These are phyloP conservation scores for Claviceps monticola DNA, from an alignment of 2,329 filamentous ascomycete species.

Conservation along the genomic window DNA sequence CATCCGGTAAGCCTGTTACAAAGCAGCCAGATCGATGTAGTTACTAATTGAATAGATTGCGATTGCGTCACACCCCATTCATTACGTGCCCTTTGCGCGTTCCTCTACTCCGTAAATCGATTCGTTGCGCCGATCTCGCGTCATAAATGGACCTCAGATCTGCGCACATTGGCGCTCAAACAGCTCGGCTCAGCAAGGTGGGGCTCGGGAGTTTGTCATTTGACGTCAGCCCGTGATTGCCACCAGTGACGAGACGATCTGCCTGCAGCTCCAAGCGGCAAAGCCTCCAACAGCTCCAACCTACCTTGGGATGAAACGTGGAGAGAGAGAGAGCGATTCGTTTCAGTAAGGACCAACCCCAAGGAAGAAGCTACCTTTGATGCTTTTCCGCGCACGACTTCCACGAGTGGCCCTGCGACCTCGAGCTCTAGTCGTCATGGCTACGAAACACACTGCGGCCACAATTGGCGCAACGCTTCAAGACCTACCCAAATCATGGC, in stretches of 20 bases:
- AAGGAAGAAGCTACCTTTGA: constrained; percentile 10
- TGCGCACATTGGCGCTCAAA: too few relatives aligned
- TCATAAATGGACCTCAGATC: too few relatives aligned
- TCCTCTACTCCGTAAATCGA: too few relatives aligned
- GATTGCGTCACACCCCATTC: too few relatives aligned
- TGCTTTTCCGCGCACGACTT: constrained; percentile 21
- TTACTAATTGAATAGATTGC: too few relatives aligned
- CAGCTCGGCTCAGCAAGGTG: too few relatives aligned
- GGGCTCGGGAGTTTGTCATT: background rate
- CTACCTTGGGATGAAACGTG: background rate
- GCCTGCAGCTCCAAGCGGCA: background rate
- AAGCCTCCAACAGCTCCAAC: background rate
- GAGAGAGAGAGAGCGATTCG: background rate
- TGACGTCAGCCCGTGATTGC: constrained; percentile 4
- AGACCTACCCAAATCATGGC: constrained; percentile 51
- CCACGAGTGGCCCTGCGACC: constrained; percentile 17
- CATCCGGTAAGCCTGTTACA: too few relatives aligned
- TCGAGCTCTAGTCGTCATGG: constrained; percentile 15
- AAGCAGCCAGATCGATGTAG: too few relatives aligned
- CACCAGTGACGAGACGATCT: background rate
- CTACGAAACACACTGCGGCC: constrained; percentile 20
- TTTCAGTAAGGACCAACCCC: background rate
- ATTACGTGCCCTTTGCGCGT: too few relatives aligned
- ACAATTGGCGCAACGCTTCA: constrained; percentile 26
- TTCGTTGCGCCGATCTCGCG: too few relatives aligned